A percentile compares a stretch with the other conserved stretches of the same genome.
Evolutionary conservation across 2,329 filamentous ascomycete species (phyloP).

Genomic region (Botrytis fragariae): DNA sequence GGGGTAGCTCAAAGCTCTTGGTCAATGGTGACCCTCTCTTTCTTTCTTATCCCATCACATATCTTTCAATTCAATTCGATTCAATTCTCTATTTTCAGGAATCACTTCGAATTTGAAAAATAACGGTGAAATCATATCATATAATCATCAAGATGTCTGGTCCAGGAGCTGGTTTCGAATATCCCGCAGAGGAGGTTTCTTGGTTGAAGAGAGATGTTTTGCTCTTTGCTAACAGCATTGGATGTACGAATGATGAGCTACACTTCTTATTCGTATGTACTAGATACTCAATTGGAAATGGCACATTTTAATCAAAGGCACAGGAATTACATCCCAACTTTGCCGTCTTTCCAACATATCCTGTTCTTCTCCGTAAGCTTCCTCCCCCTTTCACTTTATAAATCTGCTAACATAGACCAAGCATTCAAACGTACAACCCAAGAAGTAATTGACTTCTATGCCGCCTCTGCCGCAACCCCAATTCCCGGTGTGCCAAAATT

Average conservation of each 20-base stretch:
- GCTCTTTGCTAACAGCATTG: constrained; percentile 88
- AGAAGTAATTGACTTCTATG: constrained; percentile 71
- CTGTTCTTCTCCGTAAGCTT: constrained; percentile 31
- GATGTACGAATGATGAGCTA: constrained; percentile 77
- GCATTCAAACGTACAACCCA: constrained; percentile 65
- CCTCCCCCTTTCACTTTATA: neutral
- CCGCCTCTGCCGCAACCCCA: constrained; percentile 48
- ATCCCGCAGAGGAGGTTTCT: constrained; percentile 69
- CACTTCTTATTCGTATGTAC: constrained; percentile 81
- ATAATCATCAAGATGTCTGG: constrained; percentile 32
- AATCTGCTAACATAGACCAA: constrained; percentile 31
- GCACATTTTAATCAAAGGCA: constrained; percentile 1
- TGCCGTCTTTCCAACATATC: constrained; percentile 74
- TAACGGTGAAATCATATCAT: neutral
- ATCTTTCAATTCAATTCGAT: neutral
- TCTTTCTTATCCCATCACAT: neutral
- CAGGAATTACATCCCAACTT: constrained; percentile 88
- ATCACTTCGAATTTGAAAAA: neutral
- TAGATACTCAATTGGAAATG: constrained; percentile 4
- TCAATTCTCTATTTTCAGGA: neutral
- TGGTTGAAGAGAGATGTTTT: constrained; percentile 88
- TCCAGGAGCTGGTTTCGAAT: constrained; percentile 71
- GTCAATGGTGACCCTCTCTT: constrained; percentile 20
- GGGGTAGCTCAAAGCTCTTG: constrained; percentile 35
- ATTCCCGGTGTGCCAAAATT: constrained; percentile 67